Evolutionary conservation across 148 eudicot species (phyloP).

Genomic region (Chenopodium suecicum): DNA sequence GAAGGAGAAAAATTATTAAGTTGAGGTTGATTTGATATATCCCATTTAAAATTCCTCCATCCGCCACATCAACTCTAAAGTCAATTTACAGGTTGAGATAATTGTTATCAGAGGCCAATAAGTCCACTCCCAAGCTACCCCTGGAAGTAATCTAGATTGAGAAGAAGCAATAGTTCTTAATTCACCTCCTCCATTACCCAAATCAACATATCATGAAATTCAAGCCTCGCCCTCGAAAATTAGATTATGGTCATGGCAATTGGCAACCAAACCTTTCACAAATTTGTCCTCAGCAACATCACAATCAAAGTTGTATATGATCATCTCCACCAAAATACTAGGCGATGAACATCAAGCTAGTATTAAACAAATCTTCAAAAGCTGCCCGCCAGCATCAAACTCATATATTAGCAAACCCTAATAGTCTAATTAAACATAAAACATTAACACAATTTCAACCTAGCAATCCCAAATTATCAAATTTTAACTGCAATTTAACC

Average conservation of each 20-base stretch:
- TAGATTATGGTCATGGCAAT: not conserved
- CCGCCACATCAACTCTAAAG: not conserved
- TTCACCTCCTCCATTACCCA: not conserved
- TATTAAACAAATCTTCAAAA: not conserved
- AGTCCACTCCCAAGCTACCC: not conserved
- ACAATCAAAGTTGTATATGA: not conserved
- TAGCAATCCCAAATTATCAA: not conserved
- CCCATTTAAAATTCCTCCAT: not conserved
- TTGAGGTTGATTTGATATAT: not conserved
- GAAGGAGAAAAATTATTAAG: not conserved
- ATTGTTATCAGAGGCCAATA: not conserved
- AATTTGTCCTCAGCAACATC: not conserved
- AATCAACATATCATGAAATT: not conserved
- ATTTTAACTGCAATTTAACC: not conserved
- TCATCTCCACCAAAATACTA: not conserved
- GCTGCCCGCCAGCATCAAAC: not conserved
- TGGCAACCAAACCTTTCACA: not conserved
- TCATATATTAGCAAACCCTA: not conserved
- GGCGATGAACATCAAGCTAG: not conserved
- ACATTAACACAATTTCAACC: not conserved
- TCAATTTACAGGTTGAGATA: not conserved
- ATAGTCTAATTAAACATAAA: not conserved
- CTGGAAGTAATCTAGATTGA: not conserved
- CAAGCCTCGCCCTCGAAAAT: not conserved
- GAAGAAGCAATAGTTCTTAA: not conserved